phyloP scores from a whole-genome alignment of 805 yeast species.

The Lipomyces japonicus region DNA sequence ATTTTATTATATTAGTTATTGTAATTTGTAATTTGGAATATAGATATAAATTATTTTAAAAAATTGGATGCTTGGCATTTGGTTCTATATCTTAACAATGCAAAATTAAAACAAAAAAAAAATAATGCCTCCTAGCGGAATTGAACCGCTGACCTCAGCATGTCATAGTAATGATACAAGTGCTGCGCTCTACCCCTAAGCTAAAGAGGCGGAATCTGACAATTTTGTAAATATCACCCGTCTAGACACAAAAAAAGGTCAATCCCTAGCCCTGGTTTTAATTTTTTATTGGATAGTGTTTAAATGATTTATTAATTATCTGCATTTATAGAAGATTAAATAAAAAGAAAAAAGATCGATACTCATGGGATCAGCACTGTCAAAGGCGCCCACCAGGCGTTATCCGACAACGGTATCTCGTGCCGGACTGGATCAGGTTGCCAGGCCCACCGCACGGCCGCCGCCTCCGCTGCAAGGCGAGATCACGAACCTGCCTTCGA shows the following conservation, averaged over 20 bases:
- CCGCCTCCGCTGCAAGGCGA: constrained; percentile 3
- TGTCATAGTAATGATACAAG: constrained; percentile 56
- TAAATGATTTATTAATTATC: neutral
- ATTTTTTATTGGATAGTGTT: neutral
- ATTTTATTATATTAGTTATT: no score
- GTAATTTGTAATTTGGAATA: no score
- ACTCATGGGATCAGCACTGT: constrained; percentile 17
- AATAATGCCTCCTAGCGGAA: constrained; percentile 41
- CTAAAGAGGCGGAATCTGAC: constrained; percentile 67
- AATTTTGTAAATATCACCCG: neutral
- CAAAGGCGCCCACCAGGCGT: constrained; percentile 15
- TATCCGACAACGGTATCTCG: constrained; percentile 22
- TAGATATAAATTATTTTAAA: no score
- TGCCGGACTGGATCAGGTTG: neutral
- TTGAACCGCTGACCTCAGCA: constrained; percentile 45
- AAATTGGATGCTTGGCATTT: no score
- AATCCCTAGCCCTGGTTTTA: constrained; percentile 6
- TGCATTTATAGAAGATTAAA: neutral
- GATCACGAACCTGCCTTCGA: neutral
- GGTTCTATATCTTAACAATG: neutral
- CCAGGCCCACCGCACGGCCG: neutral
- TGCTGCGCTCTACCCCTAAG: constrained; percentile 99
- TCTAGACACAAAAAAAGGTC: neutral
- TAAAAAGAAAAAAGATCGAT: constrained; percentile 5
- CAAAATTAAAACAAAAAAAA: constrained; percentile 8